A percentile compares a stretch with the other conserved stretches of the same genome.
These are phyloP conservation scores for Exidia glandulosa DNA, from an alignment of 768 basidiomycete species.

Conservation along the genomic window DNA sequence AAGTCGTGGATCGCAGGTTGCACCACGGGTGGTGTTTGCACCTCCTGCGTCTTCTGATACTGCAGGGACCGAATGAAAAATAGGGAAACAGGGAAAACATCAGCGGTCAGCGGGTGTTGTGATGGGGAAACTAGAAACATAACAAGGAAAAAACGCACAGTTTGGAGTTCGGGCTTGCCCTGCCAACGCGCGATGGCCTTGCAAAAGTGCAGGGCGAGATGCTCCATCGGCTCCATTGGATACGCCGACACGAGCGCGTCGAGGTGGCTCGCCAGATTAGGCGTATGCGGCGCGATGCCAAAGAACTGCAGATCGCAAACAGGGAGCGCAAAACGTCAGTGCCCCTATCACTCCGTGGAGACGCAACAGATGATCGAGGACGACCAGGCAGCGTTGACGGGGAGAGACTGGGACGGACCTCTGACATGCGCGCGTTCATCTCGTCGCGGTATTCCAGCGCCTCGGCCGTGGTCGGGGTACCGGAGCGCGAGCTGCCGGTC, in stretches of 20 bases:
- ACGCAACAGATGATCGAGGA: not conserved
- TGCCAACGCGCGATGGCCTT: conserved; percentile 76
- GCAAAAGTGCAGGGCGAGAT: conserved; percentile 66
- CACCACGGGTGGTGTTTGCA: not conserved
- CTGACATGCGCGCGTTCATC: conserved; percentile 60
- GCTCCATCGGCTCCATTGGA: conserved; percentile 72
- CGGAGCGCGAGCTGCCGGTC: conserved; percentile 4
- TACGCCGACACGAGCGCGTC: conserved; percentile 60
- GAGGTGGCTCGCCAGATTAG: conserved; percentile 42
- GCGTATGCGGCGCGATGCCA: conserved; percentile 57
- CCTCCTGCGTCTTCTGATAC: conserved; percentile 4
- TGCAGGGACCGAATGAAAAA: not conserved
- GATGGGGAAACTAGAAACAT: not conserved
- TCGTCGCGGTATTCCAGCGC: conserved; percentile 55
- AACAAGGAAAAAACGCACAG: conserved; percentile 7
- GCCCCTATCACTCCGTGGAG: not conserved
- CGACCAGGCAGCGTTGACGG: not conserved
- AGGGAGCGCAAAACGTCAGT: not conserved
- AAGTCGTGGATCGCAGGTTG: not conserved
- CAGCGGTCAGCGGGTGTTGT: not conserved
- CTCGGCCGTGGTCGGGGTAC: conserved; percentile 25
- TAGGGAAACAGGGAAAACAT: not conserved
- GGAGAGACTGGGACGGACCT: too few species aligned
- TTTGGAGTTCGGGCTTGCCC: conserved; percentile 63
- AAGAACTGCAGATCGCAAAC: conserved; percentile 45